These are phyloP conservation scores for Pugionium dolabratum DNA, from an alignment of 345 rosid genomes.

Conservation along the genomic window DNA sequence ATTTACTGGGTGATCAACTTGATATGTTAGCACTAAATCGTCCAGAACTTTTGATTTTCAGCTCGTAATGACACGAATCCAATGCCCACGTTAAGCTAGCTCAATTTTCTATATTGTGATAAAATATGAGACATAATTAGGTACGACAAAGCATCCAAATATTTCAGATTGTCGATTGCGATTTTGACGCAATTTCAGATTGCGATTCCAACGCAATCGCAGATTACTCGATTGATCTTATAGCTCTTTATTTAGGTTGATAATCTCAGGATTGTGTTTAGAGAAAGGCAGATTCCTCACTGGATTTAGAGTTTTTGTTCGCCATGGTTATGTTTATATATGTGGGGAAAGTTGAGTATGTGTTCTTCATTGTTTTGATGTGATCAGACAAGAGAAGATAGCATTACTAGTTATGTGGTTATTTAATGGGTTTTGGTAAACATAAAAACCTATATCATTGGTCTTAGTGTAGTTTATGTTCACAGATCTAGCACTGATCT, in stretches of 20 bases:
- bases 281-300: conserved; percentile 7
- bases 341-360: neutral
- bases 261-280: conserved; percentile 1
- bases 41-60: too few species aligned
- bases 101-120: too few species aligned
- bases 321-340: neutral
- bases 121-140: too few species aligned
- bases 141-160: too few species aligned
- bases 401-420: neutral
- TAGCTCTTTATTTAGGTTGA: neutral
- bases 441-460: neutral
- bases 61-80: too few species aligned
- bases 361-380: conserved; percentile 16
- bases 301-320: neutral
- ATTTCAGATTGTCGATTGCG: neutral
- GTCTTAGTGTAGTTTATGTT: neutral
- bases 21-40: too few species aligned
- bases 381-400: neutral
- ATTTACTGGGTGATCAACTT: too few species aligned
- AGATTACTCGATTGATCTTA: neutral
- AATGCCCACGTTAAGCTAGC: too few species aligned
- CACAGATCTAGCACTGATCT: neutral
- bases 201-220: neutral
- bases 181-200: too few species aligned
- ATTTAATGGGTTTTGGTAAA: neutral